Conservation (phyloP, 345 rosid genomes). For the Salix arbutifolia region DNA sequence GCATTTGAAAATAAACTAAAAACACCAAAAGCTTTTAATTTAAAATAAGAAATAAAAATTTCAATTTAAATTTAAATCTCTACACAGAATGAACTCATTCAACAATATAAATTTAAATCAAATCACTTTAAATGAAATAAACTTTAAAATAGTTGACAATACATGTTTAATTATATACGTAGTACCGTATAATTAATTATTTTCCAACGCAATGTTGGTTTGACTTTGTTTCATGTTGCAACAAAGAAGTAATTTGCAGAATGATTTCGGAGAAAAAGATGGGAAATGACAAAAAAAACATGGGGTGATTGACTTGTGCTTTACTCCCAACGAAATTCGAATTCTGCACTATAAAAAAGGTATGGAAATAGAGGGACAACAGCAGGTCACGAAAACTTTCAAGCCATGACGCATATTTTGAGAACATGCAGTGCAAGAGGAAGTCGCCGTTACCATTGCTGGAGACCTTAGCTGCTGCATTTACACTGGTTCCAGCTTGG, state of each 20-base stretch:
- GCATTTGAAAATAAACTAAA: too few species aligned
- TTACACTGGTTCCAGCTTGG: conserved; percentile 64
- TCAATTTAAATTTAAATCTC: too few species aligned
- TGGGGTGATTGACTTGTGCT: not conserved
- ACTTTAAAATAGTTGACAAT: too few species aligned
- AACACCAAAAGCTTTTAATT: too few species aligned
- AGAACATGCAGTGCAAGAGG: conserved; percentile 62
- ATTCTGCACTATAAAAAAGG: too few species aligned
- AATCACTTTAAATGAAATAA: too few species aligned
- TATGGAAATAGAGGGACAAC: conserved; percentile 39
- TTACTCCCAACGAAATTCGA: too few species aligned
- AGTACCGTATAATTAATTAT: too few species aligned
- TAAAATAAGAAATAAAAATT: too few species aligned
- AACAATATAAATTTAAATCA: too few species aligned
- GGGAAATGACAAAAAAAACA: not conserved
- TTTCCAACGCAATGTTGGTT: not conserved
- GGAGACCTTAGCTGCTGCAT: conserved; percentile 69
- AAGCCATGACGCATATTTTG: conserved; percentile 68
- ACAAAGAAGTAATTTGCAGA: not conserved
- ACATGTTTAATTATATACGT: too few species aligned
- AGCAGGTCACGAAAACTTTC: conserved; percentile 28
- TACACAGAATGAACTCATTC: too few species aligned
- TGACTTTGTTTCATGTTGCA: not conserved
- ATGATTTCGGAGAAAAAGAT: not conserved
- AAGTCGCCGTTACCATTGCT: conserved; percentile 62